These are phyloP conservation scores for Fusarium humuli DNA, from an alignment of 2,329 filamentous ascomycete species.

Conservation along the genomic window DNA sequence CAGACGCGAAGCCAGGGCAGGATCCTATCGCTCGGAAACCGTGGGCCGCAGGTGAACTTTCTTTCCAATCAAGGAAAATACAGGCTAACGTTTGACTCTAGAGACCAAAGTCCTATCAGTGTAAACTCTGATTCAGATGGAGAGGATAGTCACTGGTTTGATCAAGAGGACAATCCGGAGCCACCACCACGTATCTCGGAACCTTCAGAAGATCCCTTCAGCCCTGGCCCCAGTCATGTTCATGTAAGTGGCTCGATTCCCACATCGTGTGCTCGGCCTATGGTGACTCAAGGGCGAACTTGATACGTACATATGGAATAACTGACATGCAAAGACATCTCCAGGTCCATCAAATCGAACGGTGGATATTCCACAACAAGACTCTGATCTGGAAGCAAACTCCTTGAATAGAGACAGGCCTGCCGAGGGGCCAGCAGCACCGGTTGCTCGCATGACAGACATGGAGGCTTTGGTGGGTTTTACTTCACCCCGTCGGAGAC, in stretches of 20 bases:
- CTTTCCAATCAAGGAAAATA: rapidly evolving
- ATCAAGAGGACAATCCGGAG: neutral
- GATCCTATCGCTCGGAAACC: neutral
- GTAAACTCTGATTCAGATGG: neutral
- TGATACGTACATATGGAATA: no score
- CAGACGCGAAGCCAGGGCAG: no score
- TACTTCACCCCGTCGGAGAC: neutral
- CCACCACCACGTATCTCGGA: no score
- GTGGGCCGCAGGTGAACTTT: neutral
- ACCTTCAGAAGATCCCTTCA: neutral
- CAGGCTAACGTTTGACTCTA: neutral
- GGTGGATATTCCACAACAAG: rapidly evolving
- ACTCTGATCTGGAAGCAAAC: rapidly evolving
- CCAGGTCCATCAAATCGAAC: no score
- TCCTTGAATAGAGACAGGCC: rapidly evolving
- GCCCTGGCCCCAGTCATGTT: neutral
- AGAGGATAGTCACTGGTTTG: neutral
- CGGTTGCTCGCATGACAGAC: neutral
- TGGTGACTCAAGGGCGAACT: no score
- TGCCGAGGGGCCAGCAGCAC: neutral
- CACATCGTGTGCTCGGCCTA: neutral
- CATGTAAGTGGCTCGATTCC: neutral
- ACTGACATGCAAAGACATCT: neutral
- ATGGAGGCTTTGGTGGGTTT: neutral
- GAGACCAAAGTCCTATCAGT: rapidly evolving